These are phyloP conservation scores for Capsicum pubescens DNA, from an alignment of 257 asterid species.

Conservation along the genomic window DNA sequence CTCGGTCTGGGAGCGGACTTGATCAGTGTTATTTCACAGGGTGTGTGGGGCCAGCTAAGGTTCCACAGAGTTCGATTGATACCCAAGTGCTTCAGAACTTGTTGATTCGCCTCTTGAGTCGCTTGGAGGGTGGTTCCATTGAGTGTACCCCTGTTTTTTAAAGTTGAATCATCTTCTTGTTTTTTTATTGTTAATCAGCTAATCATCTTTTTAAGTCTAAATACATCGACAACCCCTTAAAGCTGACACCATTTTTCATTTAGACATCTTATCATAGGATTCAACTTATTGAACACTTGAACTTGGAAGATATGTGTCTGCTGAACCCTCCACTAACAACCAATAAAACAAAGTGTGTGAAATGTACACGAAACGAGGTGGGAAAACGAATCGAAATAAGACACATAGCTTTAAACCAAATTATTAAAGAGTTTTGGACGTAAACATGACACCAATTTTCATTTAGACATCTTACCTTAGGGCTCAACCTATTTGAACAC, in stretches of 20 bases:
- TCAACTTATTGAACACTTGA: neutral
- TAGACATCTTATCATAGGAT: neutral
- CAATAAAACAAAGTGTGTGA: conserved; percentile 1
- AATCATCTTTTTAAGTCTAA: neutral
- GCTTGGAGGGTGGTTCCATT: too few species aligned
- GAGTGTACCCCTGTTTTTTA: too few species aligned
- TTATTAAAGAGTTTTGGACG: neutral
- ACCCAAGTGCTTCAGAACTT: too few species aligned
- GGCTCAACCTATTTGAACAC: neutral
- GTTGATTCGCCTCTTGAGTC: too few species aligned
- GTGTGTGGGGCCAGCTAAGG: too few species aligned
- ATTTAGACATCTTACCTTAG: too few species aligned
- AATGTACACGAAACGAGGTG: neutral
- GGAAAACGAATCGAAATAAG: neutral
- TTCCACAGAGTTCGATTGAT: too few species aligned
- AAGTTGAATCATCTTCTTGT: neutral
- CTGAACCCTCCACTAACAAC: neutral
- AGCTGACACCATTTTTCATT: neutral
- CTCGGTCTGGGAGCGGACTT: too few species aligned
- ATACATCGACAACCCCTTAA: neutral
- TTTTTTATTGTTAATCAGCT: neutral
- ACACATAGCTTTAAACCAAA: neutral
- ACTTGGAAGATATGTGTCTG: conserved; percentile 12
- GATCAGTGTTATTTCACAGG: too few species aligned
- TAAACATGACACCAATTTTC: too few species aligned